Base-by-base conservation (phyloP, 2,329 filamentous ascomycete genomes). In the Verruconis gallopava region DNA sequence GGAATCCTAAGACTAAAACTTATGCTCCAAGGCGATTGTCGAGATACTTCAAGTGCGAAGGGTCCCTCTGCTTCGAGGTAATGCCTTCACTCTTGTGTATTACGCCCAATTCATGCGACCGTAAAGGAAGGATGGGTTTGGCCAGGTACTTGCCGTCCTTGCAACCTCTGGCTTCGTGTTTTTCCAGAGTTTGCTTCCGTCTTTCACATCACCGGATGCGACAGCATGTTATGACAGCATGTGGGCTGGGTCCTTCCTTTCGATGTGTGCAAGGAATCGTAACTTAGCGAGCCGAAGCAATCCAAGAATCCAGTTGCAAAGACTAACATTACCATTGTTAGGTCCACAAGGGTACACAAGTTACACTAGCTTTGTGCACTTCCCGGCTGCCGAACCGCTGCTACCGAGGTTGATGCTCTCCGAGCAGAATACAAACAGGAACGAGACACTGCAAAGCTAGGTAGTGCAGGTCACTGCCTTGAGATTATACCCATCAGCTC, bases 31-130 rank as follows among this genome's bases (percentile, higher is more conserved):
- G 44, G 44, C n/a, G 44, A 45, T 17, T 45, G 44, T 22, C 40
- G 44, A n/a, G 40, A 43, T n/a, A 38, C 44, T 11, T 43, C 44
- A 14, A 44, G 30, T 15, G 34, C 34, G 25, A 42, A 37, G 32
- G 40, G 40, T 12, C 40, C 40, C 9, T 38, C 38, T n/a, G 11
- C 30, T 83, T 79, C 60, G 95, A 89, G 89, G 89, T 95, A 37
- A 95, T 95, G 88, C 77, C 93, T 55, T 77, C 81, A 55, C n/a
- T n/a, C n/a, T n/a, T 30, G 25, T 9, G 25, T n/a, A 30, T 30
- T n/a, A n/a, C 25, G n/a, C 9, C 9, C 25, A 30, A 9, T 30
- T 30, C n/a, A n/a, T 9, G n/a, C n/a, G 25, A 9, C n/a, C 25
- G 6, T n/a, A n/a, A 30, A n/a, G 25, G n/a, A 30, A 9, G 25